These are phyloP conservation scores for Exophiala sideris DNA, from an alignment of 2,329 filamentous ascomycete species.

Conservation along the genomic window DNA sequence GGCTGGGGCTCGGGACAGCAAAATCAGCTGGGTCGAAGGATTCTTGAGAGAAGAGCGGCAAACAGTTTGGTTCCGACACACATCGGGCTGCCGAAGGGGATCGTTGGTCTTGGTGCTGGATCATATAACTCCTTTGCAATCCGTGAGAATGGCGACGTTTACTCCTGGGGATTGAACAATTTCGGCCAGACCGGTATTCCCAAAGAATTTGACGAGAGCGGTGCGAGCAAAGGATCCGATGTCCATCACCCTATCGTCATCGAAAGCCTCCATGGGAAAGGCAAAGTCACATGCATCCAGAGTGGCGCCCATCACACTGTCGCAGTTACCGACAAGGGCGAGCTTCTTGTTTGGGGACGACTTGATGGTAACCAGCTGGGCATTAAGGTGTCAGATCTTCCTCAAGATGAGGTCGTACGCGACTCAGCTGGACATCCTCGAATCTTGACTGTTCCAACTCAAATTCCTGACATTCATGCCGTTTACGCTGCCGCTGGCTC, in stretches of 20 bases:
- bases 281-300: conserved; percentile 62
- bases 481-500: conserved; percentile 60
- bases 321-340: conserved; percentile 51
- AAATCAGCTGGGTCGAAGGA: conserved; percentile 62
- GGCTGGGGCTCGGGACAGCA: conserved; percentile 73
- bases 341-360: conserved; percentile 60
- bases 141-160: conserved; percentile 62
- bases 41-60: conserved; percentile 56
- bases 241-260: conserved; percentile 70
- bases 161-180: conserved; percentile 82
- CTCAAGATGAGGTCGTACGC: conserved; percentile 58
- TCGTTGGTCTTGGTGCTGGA: conserved; percentile 63
- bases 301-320: conserved; percentile 75
- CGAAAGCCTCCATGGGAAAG: conserved; percentile 55
- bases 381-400: conserved; percentile 54
- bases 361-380: conserved; percentile 61
- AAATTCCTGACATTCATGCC: conserved; percentile 59
- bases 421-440: conserved; percentile 62
- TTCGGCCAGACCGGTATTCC: conserved; percentile 72
- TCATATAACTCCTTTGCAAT: conserved; percentile 80
- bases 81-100: conserved; percentile 52
- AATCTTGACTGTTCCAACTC: conserved; percentile 66
- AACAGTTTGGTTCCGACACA: conserved; percentile 50
- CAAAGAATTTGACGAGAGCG: conserved; percentile 46
- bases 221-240: conserved; percentile 66